Conservation (phyloP, 495 filamentous ascomycete species). For the Neurospora sp. region DNA sequence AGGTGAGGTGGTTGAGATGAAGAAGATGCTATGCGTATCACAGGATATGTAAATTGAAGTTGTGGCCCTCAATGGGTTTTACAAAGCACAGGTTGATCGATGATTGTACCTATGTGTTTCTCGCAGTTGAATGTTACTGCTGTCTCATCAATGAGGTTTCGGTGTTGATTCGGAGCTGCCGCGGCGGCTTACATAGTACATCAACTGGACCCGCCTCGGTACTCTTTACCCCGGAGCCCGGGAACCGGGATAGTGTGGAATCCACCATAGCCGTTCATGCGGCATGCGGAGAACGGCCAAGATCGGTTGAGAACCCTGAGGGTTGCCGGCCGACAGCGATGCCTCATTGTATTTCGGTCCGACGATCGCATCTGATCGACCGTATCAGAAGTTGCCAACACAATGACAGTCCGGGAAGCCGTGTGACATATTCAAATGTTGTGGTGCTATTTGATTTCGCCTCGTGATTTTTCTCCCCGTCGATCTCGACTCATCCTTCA, state of each 20-base stretch:
- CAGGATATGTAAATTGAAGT: background rate
- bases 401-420: background rate
- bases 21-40: background rate
- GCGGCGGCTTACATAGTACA: background rate
- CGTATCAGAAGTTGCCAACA: background rate
- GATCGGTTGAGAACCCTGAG: background rate
- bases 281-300: background rate
- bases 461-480: background rate
- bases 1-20: background rate
- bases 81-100: background rate
- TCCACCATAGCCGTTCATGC: background rate
- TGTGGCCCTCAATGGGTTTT: background rate
- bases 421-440: background rate
- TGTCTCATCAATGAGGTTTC: background rate
- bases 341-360: background rate
- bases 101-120: background rate
- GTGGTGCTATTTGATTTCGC: background rate
- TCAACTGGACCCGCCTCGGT: background rate
- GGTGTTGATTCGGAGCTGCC: background rate
- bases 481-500: background rate
- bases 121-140: background rate
- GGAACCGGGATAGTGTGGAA: background rate
- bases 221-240: background rate
- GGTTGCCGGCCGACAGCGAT: background rate
- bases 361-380: background rate